Base-by-base conservation (phyloP, 306 rosid genomes). In the Pachyrhizus erosus region DNA sequence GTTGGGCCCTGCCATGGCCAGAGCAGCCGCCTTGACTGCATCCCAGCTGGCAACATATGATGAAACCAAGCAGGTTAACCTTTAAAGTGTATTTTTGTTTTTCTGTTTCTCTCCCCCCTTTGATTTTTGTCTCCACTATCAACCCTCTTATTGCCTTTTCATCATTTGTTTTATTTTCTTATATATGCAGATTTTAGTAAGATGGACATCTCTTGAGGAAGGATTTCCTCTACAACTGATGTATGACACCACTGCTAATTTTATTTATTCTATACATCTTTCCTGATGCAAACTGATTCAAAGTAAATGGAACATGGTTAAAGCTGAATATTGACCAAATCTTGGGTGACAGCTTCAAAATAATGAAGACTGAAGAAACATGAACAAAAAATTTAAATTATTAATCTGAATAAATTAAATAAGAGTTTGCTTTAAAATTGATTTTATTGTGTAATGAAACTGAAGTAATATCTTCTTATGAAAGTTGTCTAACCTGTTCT, bases 11-110 rank as follows among this genome's bases (percentile, higher is more conserved):
- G 99, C 97, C 77, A 93, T 90, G 97, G 89, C 87, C 84, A 89
- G 99, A 88, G 99, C 98, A 34, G 94, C 97, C 85, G 87, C 90
- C 46, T 88, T 96, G 92, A 96, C 99, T 72, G 94, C 99, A 74
- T 89, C 99, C 29, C 99, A 96, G 85, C 83, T 93, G 76, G 96
- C 94, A 58, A 87, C 97, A 64, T 96, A 96, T 81, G 99, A 96
- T 73, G 98, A 93, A 92, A 83, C 94, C 87, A 96, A 96, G 92
- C 94, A 85, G 98, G 97, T 96, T 78, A 87, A 88, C 82, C 84
- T 88, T 88, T 86, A 80, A 86, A 62, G 18, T 34, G 46, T 62
- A 18, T 14, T 61, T 42, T 27, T 78, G 26, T 45, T 69, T 52
- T 29, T 60, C 51, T 78, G 13, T n/a, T 49, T 17, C 70, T 55